Evolutionary conservation across 306 rosid species (phyloP).

Genomic region (Castanea crenata): DNA sequence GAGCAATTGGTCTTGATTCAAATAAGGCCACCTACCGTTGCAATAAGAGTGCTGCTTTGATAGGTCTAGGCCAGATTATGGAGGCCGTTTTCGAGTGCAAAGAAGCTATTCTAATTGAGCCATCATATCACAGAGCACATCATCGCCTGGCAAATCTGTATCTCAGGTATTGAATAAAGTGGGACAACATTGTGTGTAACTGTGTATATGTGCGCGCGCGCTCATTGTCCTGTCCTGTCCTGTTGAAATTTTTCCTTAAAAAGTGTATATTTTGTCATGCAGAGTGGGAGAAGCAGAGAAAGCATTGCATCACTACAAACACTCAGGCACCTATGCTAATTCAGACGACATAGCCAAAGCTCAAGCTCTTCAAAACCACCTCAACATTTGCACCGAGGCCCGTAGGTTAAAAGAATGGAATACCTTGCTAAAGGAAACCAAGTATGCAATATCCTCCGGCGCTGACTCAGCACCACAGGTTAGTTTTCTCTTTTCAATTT

Average conservation of each 20-base stretch:
- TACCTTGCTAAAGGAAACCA: constrained; percentile 58
- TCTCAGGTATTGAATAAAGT: constrained; percentile 53
- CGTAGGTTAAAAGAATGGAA: constrained; percentile 65
- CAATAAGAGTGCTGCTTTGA: constrained; percentile 87
- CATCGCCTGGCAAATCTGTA: constrained; percentile 76
- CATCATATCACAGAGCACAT: constrained; percentile 82
- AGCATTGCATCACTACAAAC: constrained; percentile 55
- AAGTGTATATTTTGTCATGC: constrained; percentile 18
- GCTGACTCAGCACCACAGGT: constrained; percentile 83
- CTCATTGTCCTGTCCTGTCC: background rate
- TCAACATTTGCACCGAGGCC: constrained; percentile 58
- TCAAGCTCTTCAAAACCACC: constrained; percentile 57
- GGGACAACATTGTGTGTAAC: background rate
- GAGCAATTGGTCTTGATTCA: constrained; percentile 71
- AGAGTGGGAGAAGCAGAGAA: constrained; percentile 86
- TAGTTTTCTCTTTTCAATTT: constrained; percentile 14
- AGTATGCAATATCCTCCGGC: constrained; percentile 61
- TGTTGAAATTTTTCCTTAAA: constrained; percentile 9
- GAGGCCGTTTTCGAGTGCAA: constrained; percentile 67
- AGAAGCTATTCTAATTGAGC: constrained; percentile 75
- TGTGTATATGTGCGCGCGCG: background rate
- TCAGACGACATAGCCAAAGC: constrained; percentile 40
- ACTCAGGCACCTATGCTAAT: constrained; percentile 41
- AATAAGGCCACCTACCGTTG: constrained; percentile 67
- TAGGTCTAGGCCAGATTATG: constrained; percentile 50